phyloP scores from a whole-genome alignment of 2,329 filamentous ascomycete species.

The Pleurostoma richardsiae region DNA sequence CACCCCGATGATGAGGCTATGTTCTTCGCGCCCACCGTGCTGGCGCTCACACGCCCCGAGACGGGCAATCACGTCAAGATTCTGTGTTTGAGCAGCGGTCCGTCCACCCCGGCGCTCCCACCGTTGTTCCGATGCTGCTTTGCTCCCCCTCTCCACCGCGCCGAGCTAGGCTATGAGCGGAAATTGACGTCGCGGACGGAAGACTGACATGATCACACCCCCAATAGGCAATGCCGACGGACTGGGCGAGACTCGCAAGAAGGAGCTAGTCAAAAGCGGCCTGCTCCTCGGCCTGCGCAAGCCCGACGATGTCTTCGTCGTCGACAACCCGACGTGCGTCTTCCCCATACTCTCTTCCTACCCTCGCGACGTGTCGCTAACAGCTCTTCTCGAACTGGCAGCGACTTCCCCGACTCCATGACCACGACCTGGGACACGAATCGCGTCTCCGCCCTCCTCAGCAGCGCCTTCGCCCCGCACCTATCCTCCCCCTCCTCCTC shows the following conservation, averaged over 20 bases:
- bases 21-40: constrained; percentile 91
- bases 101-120: constrained; percentile 2
- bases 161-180: background rate
- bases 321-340: constrained; percentile 64
- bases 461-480: constrained; percentile 68
- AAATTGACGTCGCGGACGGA: no score
- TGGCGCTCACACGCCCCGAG: constrained; percentile 75
- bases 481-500: constrained; percentile 30
- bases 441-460: constrained; percentile 66
- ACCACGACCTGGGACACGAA: constrained; percentile 67
- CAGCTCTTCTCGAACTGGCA: constrained; percentile 13
- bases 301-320: constrained; percentile 77
- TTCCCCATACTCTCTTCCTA: constrained; percentile 3
- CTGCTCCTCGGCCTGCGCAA: constrained; percentile 68
- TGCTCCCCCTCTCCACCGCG: background rate
- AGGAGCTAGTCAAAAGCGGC: constrained; percentile 79
- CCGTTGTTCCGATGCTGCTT: background rate
- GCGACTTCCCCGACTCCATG: constrained; percentile 87
- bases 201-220: background rate
- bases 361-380: background rate
- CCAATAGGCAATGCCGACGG: constrained; percentile 76
- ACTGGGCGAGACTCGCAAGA: constrained; percentile 74
- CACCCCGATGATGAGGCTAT: constrained; percentile 99
- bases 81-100: constrained; percentile 82
- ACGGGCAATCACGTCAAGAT: constrained; percentile 91